phyloP scores from a whole-genome alignment of 768 basidiomycete genomes.

The Lentinula guzmanii region DNA sequence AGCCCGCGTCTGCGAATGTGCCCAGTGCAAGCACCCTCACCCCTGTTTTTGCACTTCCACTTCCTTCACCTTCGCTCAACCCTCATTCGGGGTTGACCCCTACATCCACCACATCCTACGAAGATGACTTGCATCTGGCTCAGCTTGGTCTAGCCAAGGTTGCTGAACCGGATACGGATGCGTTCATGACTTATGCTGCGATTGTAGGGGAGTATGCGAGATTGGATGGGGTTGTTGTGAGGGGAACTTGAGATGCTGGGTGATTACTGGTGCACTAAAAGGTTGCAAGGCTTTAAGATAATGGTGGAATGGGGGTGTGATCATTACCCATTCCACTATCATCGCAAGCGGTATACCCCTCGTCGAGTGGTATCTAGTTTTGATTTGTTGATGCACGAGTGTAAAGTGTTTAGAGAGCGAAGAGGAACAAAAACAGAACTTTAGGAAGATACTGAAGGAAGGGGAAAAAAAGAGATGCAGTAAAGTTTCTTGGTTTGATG shows the following conservation, averaged over 20 bases:
- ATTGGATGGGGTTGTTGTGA: constrained; percentile 73
- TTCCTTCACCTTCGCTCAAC: background rate
- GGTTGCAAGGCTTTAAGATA: too few species aligned
- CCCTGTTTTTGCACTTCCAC: background rate
- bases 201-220: constrained; percentile 82
- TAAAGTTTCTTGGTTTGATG: background rate
- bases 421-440: background rate
- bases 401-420: background rate
- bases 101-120: background rate
- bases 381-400: background rate
- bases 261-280: background rate
- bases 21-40: background rate
- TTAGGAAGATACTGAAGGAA: background rate
- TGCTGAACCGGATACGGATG: constrained; percentile 78
- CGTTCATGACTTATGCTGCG: constrained; percentile 80
- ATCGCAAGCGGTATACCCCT: too few species aligned
- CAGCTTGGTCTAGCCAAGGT: constrained; percentile 78
- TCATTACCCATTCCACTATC: too few species aligned
- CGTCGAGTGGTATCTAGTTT: too few species aligned
- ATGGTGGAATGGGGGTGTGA: too few species aligned
- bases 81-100: background rate
- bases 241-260: constrained; percentile 32
- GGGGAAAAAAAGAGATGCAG: background rate
- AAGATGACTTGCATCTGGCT: constrained; percentile 15
- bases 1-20: background rate